Evolutionary conservation across 169 alveolate species (phyloP), one percentile per base, ranked within the genome.

Genomic region (Cryptosporidium tyzzeri): DNA sequence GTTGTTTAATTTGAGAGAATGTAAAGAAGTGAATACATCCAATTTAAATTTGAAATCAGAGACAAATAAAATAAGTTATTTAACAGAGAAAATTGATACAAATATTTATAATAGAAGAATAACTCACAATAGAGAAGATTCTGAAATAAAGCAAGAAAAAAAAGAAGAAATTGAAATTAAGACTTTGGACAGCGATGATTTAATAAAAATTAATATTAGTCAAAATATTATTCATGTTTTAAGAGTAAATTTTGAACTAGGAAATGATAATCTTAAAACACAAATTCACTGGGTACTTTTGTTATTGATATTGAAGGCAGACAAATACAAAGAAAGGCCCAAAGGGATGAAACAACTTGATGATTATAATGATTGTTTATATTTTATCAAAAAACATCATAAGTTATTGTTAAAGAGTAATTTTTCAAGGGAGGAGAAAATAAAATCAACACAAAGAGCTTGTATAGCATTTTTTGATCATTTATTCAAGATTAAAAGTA

Each of bases 161-260:
- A 45, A 70, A 26, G 37, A 45, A 4, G 84, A 23, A 26, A 10
- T 26, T 1, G 26, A 41, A 45, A 29, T 7, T 18, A 23, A 45
- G 16, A 2, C 0, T 10, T 3, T 2, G n/a, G 59, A 45, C 0
- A 10, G 45, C 0, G n/a, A 10, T 18, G 48, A 18, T 9, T n/a
- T 37, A 53, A 67, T 37, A 5, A 67, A 10, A 70, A 21, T n/a
- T 70, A 48, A 48, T 10, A 70, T 48, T 5, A 70, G 84, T 7
- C 65, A 45, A 39, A 65, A 70, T 0, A 48, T 70, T 23, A 41
- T 70, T 21, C 35, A 70, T 3, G 39, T 50, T 29, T 59, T 80
- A 29, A 80, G 62, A 41, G 69, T 80, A 26, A 80, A 80, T 44
- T 80, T 75, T 75, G 65, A 65, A 26, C 45, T 80, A 21, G 74